Base-by-base conservation (phyloP, 164 flowering plant genomes). In the Protea cynaroides region DNA sequence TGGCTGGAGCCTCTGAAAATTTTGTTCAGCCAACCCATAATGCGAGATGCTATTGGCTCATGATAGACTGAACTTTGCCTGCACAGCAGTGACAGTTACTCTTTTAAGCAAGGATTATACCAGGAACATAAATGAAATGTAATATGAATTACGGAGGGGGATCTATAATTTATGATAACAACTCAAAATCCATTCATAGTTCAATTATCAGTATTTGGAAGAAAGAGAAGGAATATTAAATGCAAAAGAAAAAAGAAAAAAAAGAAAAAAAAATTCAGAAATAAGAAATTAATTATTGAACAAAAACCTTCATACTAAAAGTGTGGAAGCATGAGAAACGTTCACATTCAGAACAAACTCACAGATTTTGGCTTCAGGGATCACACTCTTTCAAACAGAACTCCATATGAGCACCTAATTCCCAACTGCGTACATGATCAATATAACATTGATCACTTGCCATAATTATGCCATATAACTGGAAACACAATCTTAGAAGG, bases 11-110 rank as follows among this genome's bases (percentile, higher is more conserved):
- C 96, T 76, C 76, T 84, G 50, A 88, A 79, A 65, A 89, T 74
- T 68, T 89, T 87, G 73, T 71, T 83, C 65, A 91, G 77, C 97
- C 97, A 91, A 61, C 90, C 91, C 97, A 88, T 88, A 54, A 76
- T 56, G 64, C 59, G 46, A 56, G 65, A 61, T 58, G 73, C 56
- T 76, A 82, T 69, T 61, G 75, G 77, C 65, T 62, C 83, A 81
- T 72, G 69, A 23, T 63, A 58, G 66, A 63, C 25, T 70, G 65
- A 57, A 24, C 44, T 61, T 66, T 71, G 14, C 64, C 82, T 79
- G 76, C 76, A 72, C 34, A 64, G 9, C 7, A 56, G 22, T 29
- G n/a, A n/a, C n/a, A n/a, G 25, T 49, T 10, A 43, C 23, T 8
- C 54, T 50, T 14, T 10, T 56, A 17, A 43, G 21, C 22, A 54